Evolutionary conservation across 129 eudicot genomes (phyloP).

Genomic region (Cynara cardunculus): DNA sequence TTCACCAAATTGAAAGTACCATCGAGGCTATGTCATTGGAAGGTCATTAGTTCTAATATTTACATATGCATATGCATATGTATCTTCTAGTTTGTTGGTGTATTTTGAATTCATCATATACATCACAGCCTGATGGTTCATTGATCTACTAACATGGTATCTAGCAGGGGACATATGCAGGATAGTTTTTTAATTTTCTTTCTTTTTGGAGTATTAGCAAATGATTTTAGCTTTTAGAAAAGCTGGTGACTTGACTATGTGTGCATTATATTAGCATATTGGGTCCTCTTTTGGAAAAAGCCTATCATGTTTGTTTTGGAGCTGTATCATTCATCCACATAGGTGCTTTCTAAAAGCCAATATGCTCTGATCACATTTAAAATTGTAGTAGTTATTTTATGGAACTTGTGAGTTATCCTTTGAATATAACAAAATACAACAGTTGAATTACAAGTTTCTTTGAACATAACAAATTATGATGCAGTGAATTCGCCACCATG

Average conservation of each 20-base stretch:
- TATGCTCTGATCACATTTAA: not conserved
- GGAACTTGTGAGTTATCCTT: not conserved
- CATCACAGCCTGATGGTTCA: not conserved
- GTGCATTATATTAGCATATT: not conserved
- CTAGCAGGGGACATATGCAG: not conserved
- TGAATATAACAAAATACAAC: constrained; percentile 1
- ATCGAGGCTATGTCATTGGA: not conserved
- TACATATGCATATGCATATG: not conserved
- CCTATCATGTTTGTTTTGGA: not conserved
- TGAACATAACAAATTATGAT: constrained; percentile 11
- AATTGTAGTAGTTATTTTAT: not conserved
- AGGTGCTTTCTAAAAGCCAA: not conserved
- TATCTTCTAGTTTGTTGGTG: not conserved
- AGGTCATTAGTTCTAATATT: not conserved
- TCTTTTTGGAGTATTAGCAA: not conserved
- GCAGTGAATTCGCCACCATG: constrained; percentile 10
- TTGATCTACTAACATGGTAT: not conserved
- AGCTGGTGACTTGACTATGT: not conserved
- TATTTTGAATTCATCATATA: not conserved
- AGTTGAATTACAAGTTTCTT: not conserved
- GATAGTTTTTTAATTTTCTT: no score
- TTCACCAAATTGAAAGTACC: not conserved
- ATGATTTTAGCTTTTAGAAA: not conserved
- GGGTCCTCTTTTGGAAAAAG: not conserved
- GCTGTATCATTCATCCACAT: not conserved